Evolutionary conservation across 306 rosid species (phyloP).

Genomic region (Glycyrrhiza uralensis): DNA sequence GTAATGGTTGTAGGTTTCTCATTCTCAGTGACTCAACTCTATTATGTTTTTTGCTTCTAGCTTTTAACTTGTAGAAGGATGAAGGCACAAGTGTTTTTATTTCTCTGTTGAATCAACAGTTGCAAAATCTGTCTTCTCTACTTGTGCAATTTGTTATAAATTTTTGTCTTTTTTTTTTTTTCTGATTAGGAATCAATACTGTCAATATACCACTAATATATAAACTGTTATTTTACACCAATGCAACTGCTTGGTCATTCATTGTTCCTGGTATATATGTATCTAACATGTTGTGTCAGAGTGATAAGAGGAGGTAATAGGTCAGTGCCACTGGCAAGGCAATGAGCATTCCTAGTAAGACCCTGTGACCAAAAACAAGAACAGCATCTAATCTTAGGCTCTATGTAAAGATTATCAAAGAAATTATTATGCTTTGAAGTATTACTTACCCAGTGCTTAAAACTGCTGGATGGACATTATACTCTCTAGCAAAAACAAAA

Average conservation of each 20-base stretch:
- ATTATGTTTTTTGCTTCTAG: neutral
- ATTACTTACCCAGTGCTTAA: slow-evolving; percentile 77
- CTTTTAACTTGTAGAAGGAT: neutral
- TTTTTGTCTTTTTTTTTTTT: neutral
- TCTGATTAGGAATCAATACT: neutral
- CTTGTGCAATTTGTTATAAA: neutral
- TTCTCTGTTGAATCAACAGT: slow-evolving; percentile 12
- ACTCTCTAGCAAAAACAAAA: slow-evolving; percentile 91
- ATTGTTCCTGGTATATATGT: neutral
- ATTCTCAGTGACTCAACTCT: neutral
- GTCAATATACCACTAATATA: slow-evolving; percentile 22
- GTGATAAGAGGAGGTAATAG: slow-evolving; percentile 69
- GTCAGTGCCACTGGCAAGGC: slow-evolving; percentile 79
- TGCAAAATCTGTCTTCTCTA: slow-evolving; percentile 3
- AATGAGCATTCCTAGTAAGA: slow-evolving; percentile 81
- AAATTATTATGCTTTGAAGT: slow-evolving; percentile 6
- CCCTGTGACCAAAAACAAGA: slow-evolving; percentile 57
- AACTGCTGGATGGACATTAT: slow-evolving; percentile 70
- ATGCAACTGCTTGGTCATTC: slow-evolving; percentile 4
- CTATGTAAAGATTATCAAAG: neutral
- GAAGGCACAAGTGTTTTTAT: slow-evolving; percentile 10
- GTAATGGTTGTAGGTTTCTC: neutral
- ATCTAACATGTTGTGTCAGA: slow-evolving; percentile 29
- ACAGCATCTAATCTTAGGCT: slow-evolving; percentile 20
- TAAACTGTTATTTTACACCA: slow-evolving; percentile 4